Evolutionary conservation across 164 flowering plant genomes (phyloP).

Genomic region (Nymphaea thermarum): DNA sequence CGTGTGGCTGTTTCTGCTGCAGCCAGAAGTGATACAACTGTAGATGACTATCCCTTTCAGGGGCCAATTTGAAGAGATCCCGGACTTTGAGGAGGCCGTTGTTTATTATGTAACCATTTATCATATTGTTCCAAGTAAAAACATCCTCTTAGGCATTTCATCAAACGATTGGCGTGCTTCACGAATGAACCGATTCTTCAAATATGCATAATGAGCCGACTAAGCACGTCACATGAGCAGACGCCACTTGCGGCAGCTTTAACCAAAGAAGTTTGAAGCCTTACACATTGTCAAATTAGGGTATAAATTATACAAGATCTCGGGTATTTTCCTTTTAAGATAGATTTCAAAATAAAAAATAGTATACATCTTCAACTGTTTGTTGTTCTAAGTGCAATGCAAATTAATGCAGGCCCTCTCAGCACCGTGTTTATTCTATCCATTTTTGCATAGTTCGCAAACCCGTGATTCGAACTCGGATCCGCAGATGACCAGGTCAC

Average conservation of each 20-base stretch:
- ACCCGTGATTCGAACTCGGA: too few species aligned
- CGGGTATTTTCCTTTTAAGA: too few species aligned
- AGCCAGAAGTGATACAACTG: conserved; percentile 60
- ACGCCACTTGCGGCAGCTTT: conserved; percentile 26
- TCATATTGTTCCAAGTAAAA: conserved; percentile 71
- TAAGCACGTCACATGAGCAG: conserved; percentile 23
- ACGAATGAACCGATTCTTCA: conserved; percentile 25
- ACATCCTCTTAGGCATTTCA: conserved; percentile 69
- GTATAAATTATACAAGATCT: too few species aligned
- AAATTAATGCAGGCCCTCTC: too few species aligned
- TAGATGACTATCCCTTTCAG: conserved; percentile 59
- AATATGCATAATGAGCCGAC: conserved; percentile 48
- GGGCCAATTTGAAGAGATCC: conserved; percentile 39
- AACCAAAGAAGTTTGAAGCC: conserved; percentile 23
- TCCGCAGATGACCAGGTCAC: too few species aligned
- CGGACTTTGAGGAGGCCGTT: conserved; percentile 30
- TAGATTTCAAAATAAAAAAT: too few species aligned
- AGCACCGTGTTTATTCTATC: too few species aligned
- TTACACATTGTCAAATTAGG: conserved; percentile 24
- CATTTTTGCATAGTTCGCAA: too few species aligned
- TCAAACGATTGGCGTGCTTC: conserved; percentile 56
- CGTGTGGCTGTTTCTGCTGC: conserved; percentile 25
- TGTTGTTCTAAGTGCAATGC: too few species aligned
- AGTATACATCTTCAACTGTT: too few species aligned
- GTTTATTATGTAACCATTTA: conserved; percentile 39